Evolutionary conservation across 495 filamentous ascomycete genomes (phyloP), one percentile per base, ranked within the genome.

Genomic region (Talaromyces stipitatus): DNA sequence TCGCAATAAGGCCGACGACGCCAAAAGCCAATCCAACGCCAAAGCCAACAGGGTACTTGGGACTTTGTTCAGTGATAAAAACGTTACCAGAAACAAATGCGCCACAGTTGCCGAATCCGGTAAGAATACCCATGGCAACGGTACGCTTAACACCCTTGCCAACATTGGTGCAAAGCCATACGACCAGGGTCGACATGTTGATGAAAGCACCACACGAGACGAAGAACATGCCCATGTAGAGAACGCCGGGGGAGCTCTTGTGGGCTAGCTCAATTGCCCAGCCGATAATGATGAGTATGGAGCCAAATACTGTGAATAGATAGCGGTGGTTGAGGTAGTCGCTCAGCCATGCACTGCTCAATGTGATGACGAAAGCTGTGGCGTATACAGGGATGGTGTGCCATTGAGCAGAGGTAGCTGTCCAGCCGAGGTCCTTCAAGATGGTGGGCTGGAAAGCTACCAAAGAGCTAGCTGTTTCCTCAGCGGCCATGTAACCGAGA

Each of bases 61-160:
- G 76, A 3, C 65, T 61, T 57, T 80, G 66, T 0, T 61, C 61
- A 0, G 62, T 47, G 33, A 74, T 58, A 58, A 72, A 79, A 32
- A 78, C 63, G 56, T 73, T 68, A 6, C 68, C 62, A 7, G 70
- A 73, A 0, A 77, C 61, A 45, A 78, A 65, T 2, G 72, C 76
- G 11, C 62, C 66, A 4, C 72, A 48, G 50, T 76, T 75, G 1
- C 73, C 74, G 4, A 77, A 55, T 12, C 64, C 60, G 29, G 77
- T 66, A 50, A 72, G 57, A 20, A 76, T 61, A 0, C 66, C 74
- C 9, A 70, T 61, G 14, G 64, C 68, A 56, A 80, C 64, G 22
- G 69, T 62, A 2, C 77, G 76, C 62, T 79, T 80, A 60, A 72
- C 78, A 47, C 77, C 71, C n/a, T 74, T 64, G 23, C 58, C 60